Conservation (phyloP, 257 asterid species). For the Salvia hispanica region DNA sequence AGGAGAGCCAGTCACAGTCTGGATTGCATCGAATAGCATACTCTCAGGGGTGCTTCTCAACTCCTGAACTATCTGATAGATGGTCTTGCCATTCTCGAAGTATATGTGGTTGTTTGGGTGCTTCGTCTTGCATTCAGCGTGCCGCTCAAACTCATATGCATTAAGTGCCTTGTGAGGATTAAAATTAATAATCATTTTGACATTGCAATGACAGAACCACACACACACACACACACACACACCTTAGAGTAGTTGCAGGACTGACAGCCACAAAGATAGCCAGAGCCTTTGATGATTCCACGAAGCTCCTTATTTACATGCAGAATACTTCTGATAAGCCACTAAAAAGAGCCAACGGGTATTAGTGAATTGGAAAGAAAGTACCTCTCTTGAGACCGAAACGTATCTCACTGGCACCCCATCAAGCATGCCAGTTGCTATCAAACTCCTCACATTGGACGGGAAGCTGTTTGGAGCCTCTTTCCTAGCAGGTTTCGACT, state of each 20-base stretch:
- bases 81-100: conserved; percentile 88
- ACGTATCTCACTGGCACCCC: conserved; percentile 88
- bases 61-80: conserved; percentile 94
- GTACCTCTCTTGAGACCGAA: conserved; percentile 76
- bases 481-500: conserved; percentile 62
- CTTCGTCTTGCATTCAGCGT: conserved; percentile 89
- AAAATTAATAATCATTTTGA: neutral
- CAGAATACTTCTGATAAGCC: conserved; percentile 37
- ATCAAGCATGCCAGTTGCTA: conserved; percentile 92
- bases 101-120: conserved; percentile 95
- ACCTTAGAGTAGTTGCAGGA: conserved; percentile 84
- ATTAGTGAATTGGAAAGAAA: conserved; percentile 9
- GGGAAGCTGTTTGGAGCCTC: conserved; percentile 97
- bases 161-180: conserved; percentile 62
- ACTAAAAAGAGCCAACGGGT: conserved; percentile 19
- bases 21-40: conserved; percentile 72
- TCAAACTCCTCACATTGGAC: conserved; percentile 89
- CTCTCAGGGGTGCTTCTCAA: conserved; percentile 79
- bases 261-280: conserved; percentile 91
- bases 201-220: neutral
- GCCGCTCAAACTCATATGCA: conserved; percentile 94
- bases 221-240: conserved; percentile 13
- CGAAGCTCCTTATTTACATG: conserved; percentile 64
- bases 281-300: conserved; percentile 88
- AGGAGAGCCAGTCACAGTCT: conserved; percentile 87